Evolutionary conservation across 257 asterid genomes (phyloP), one percentile per base, ranked within the genome.

Genomic region (Forsythia viridissima): DNA sequence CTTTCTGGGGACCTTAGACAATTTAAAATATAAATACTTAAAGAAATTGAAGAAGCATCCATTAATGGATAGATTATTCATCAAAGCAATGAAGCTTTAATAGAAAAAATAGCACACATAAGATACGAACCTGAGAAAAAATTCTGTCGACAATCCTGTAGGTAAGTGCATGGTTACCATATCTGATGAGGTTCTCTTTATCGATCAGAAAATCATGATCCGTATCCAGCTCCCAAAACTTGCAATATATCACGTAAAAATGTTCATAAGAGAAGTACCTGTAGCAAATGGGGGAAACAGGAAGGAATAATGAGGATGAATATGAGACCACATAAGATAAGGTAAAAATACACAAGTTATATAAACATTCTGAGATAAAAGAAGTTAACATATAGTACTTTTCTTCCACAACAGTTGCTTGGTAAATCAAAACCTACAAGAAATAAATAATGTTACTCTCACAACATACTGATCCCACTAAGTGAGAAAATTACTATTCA

Each of bases 251-350:
- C 89, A 96, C 99, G 75, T 96, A 96, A 82, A 96, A 96, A 86
- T 96, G 99, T 85, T 96, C 98, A 77, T 96, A 96, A 15, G 99
- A 96, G 91, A 96, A 96, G 89, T 92, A 96, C 92, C 99, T 96
- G 93, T 73, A 86, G 85, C 77, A 84, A 55, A 79, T 21, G 55
- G 63, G 63, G 73, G 41, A 79, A 76, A 80, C 5, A 77, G 59
- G 79, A 42, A 42, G 46, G 76, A 69, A 76, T 70, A 34, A 10
- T 18, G 42, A 75, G 44, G 61, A 71, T 41, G 44, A 81, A 41
- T 18, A 48, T 30, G 42, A 74, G 70, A 51, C 73, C 40, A 18
- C 8, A 74, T 18, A 70, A 37, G 73, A 55, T 66, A 85, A 61
- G 75, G 42, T 21, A 70, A 57, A 48, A 63, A 75, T 34, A 39